Evolutionary conservation across 2,329 filamentous ascomycete genomes (phyloP).

Genomic region (Aspergillus melleus): DNA sequence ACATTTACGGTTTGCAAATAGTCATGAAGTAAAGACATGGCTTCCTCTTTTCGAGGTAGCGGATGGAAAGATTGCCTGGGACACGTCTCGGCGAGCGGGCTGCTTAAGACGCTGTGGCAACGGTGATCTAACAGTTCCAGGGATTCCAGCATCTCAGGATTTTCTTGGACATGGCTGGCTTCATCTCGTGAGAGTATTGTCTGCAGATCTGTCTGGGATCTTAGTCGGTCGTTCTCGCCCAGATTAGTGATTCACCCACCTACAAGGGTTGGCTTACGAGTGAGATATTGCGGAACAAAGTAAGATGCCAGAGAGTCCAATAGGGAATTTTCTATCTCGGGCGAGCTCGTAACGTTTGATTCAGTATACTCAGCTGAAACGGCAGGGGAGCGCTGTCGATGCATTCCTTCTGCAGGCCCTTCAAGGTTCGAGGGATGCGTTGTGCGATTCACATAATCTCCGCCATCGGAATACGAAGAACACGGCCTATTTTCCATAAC

Average conservation of each 20-base stretch:
- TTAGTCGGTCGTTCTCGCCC: not conserved
- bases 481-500: not conserved
- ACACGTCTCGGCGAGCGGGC: not conserved
- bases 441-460: not conserved
- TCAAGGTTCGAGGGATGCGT: not conserved
- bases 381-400: not conserved
- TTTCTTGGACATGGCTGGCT: not conserved
- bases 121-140: not conserved
- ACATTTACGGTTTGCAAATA: constrained; percentile 16
- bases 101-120: not conserved
- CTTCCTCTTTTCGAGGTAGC: constrained; percentile 13
- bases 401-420: not conserved
- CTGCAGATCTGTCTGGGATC: not conserved
- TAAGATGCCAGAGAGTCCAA: not conserved
- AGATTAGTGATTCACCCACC: not conserved
- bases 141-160: not conserved
- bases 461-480: not conserved
- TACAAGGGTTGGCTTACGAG: not conserved
- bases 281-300: not conserved
- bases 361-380: not conserved
- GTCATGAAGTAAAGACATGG: constrained; percentile 7
- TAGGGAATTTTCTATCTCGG: not conserved
- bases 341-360: not conserved
- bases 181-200: not conserved
- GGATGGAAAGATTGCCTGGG: constrained; percentile 7